phyloP scores from a whole-genome alignment of 2,329 filamentous ascomycete species.

The Paecilomyces sp. region DNA sequence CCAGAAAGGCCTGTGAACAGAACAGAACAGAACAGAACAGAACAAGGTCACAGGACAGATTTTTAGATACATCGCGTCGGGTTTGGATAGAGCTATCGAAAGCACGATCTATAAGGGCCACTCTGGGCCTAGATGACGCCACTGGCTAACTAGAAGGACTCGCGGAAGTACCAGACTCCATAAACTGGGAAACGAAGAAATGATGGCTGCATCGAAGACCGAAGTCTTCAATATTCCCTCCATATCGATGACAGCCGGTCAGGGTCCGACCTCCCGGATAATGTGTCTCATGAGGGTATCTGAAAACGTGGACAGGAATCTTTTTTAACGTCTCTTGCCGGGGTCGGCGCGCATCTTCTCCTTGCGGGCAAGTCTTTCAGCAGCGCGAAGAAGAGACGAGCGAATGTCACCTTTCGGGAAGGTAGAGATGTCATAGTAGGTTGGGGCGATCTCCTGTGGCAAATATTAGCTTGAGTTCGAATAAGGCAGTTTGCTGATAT shows the following conservation, averaged over 20 bases:
- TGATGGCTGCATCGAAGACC: conserved; percentile 3
- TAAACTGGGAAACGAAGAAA: background rate
- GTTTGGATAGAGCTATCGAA: background rate
- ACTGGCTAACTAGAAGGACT: background rate
- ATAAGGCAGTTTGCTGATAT: conserved; percentile 3
- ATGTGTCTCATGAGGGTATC: background rate
- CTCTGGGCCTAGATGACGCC: background rate
- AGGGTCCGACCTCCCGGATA: background rate
- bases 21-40: background rate
- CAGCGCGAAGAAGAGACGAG: conserved; percentile 50
- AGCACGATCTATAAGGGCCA: background rate
- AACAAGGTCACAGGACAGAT: background rate
- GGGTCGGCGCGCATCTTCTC: conserved; percentile 40
- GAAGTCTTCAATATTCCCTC: background rate
- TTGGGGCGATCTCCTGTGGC: conserved; percentile 76
- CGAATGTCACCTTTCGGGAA: conserved; percentile 85
- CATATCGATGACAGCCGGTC: background rate
- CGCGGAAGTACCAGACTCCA: background rate
- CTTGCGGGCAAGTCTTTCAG: conserved; percentile 49
- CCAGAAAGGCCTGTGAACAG: background rate
- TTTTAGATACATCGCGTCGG: background rate
- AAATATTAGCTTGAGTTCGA: conserved; percentile 21
- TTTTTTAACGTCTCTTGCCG: conserved; percentile 22
- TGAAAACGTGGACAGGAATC: background rate
- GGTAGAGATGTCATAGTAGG: conserved; percentile 77